Conservation (phyloP, 2,329 filamentous ascomycete genomes). For the Cryphonectria naterciae region DNA sequence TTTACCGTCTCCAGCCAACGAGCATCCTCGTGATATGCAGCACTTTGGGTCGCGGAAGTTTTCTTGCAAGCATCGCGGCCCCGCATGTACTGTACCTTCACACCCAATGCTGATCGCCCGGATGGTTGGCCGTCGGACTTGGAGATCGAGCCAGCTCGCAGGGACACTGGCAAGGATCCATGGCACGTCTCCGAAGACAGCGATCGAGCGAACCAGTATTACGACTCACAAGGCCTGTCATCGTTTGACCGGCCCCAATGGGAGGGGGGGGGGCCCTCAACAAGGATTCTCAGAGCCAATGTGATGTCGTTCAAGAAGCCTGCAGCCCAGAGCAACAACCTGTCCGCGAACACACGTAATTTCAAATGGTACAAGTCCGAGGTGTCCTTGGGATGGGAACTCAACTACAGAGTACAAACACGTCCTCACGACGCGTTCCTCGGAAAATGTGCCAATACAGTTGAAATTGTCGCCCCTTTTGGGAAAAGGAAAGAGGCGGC, state of each 20-base stretch:
- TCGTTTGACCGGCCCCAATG: neutral
- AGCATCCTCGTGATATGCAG: constrained; percentile 15
- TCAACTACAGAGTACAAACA: neutral
- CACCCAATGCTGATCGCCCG: constrained; percentile 13
- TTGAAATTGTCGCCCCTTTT: neutral
- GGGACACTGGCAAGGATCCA: neutral
- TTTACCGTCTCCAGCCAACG: constrained; percentile 13
- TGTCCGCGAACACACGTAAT: neutral
- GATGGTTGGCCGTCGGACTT: constrained; percentile 25
- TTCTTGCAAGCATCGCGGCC: constrained; percentile 18
- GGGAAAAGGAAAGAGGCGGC: neutral
- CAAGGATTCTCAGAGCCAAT: constrained; percentile 5
- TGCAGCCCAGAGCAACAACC: constrained; percentile 4
- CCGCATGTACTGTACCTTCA: constrained; percentile 17
- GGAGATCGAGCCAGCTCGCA: constrained; percentile 18
- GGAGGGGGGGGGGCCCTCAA: neutral
- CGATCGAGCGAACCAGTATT: constrained; percentile 5
- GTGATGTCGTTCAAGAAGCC: neutral
- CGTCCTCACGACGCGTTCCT: constrained; percentile 3
- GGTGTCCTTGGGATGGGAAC: neutral
- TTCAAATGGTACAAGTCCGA: neutral
- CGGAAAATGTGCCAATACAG: too few relatives aligned
- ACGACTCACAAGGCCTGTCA: neutral
- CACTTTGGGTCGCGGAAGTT: constrained; percentile 7
- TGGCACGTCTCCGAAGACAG: constrained; percentile 6